Base-by-base conservation (phyloP, 352 stramenopile genomes). In the Peronospora farinosa region DNA sequence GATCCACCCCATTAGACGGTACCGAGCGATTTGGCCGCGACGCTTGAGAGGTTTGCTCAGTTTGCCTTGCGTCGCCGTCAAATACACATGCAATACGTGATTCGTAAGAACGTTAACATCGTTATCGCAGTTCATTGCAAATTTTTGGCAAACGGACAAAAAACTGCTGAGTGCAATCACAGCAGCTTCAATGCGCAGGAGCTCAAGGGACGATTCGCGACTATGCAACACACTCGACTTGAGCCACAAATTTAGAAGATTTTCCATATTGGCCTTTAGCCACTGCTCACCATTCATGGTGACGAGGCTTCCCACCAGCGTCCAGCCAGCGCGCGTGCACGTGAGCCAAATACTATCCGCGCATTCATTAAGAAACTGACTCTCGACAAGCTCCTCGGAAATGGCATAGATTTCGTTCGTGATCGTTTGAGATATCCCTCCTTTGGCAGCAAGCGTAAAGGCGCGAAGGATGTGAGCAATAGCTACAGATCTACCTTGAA, bases 311-410 rank as follows among this genome's bases (percentile, higher is more conserved):
- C 79, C 67, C 7, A 91, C 53, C n/a, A 94, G 38, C 5, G 67
- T 84, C 84, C 84, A 94, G 12, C 84, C 84, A 41, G 78, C 84
- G 12, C 84, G 81, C 5, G 84, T 94, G 47, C 81, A 94, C 9
- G 84, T 94, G 28, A 94, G 60, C 84, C 84, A 94, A 27, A 92
- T 76, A 46, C 81, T 90, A 52, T 94, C 84, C 2, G 67, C 61
- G 49, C 75, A 90, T 17, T 76, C 69, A 50, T 82, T 77, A 16
- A 81, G 56, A 43, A 89, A 92, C 49, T 94, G 84, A 38, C 75
- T 90, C 37, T 84, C 77, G 8, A 94, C 62, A 32, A 94, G 72
- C 39, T 75, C 63, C 44, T 87, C 75, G 0, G 83, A 84, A 13
- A 88, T 70, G 25, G 59, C 54, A 39, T 88, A 76, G 12, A 92